These are phyloP conservation scores for Xylaria nigripes DNA, from an alignment of 495 filamentous ascomycete species.

Conservation along the genomic window DNA sequence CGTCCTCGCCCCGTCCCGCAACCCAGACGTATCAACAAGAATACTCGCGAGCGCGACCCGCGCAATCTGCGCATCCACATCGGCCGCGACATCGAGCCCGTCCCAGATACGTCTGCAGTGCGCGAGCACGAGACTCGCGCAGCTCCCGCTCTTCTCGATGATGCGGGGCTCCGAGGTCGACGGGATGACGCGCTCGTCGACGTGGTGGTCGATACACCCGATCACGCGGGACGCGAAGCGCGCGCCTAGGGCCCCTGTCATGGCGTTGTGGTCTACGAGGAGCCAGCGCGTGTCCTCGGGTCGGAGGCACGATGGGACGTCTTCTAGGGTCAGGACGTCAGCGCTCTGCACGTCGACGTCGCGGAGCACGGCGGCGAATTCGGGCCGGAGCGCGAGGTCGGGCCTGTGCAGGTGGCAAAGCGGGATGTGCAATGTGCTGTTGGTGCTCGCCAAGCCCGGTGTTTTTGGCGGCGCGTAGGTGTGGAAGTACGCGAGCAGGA, in stretches of 20 bases:
- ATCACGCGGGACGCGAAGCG: slow-evolving; percentile 39
- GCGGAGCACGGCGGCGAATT: slow-evolving; percentile 54
- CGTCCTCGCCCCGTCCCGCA: slow-evolving; percentile 61
- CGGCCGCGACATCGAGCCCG: slow-evolving; percentile 17
- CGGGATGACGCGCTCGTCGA: slow-evolving; percentile 63
- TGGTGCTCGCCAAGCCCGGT: not conserved
- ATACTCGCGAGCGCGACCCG: slow-evolving; percentile 72
- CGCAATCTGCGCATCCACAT: slow-evolving; percentile 51
- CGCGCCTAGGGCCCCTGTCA: slow-evolving; percentile 48
- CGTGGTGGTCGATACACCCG: slow-evolving; percentile 91
- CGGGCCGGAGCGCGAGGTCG: slow-evolving; percentile 68
- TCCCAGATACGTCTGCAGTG: slow-evolving; percentile 55
- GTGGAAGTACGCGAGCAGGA: slow-evolving; percentile 77
- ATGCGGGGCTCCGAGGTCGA: slow-evolving; percentile 47
- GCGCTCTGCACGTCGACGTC: slow-evolving; percentile 32
- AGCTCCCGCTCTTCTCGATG: slow-evolving; percentile 67
- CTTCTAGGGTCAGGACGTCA: slow-evolving; percentile 46
- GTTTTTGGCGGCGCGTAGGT: slow-evolving; percentile 30
- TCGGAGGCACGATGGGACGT: slow-evolving; percentile 33
- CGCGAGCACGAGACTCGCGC: slow-evolving; percentile 65
- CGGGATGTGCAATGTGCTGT: slow-evolving; percentile 60
- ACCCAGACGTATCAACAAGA: slow-evolving; percentile 75
- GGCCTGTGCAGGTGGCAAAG: slow-evolving; percentile 65
- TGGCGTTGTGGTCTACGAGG: slow-evolving; percentile 85
- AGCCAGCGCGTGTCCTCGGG: slow-evolving; percentile 46